Evolutionary conservation across 2,329 filamentous ascomycete genomes (phyloP), one percentile per base, ranked within the genome.

Genomic region (Neofusicoccum parvum): DNA sequence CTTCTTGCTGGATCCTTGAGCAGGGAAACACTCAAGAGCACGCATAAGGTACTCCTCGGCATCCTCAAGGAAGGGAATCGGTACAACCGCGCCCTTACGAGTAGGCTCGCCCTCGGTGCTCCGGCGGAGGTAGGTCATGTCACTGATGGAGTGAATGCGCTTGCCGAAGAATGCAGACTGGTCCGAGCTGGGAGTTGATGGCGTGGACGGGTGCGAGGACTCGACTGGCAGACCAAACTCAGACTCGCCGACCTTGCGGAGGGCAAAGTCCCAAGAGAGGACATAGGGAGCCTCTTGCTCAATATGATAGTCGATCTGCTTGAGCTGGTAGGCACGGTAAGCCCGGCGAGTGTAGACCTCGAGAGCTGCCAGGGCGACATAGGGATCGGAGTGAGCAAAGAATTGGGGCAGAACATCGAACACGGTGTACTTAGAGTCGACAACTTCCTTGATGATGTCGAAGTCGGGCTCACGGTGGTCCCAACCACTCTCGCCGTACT

Each of bases 341-440:
- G 95, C 94, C 69, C 95, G 92, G 73, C 95, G 94, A 68, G 97
- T 90, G 78, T 99, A 99, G 56, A 98, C 94, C 78, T 99, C 95
- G 4, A 99, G 87, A 54, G 95, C 92, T 66, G 95, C 95, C 68
- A 97, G 83, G 7, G 92, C 92, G 36, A 99, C 94, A 92, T 93
- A 98, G 12, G 92, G 90, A 75, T 99, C 95, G 48, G 92, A 87
- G 80, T 99, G 93, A 39, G 89, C 91, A 76, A 99, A 99, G 87
- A 99, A 99, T 66, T 92, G 89, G 7, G 94, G 91, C 70, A 99
- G 81, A 17, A 99, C 95, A 75, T 99, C 95, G 72, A 97, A 97
- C 69, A 99, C 95, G 48, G 94, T 98, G 83, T 96, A 98, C 82
- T 96, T 96, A 64, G 95, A 98, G 80, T 99, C 95, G 62, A 99